Percentiles rank a stretch among this genome's conserved stretches.
These are phyloP conservation scores for Begonia fuchsioides DNA, from an alignment of 306 rosid genomes.

Conservation along the genomic window DNA sequence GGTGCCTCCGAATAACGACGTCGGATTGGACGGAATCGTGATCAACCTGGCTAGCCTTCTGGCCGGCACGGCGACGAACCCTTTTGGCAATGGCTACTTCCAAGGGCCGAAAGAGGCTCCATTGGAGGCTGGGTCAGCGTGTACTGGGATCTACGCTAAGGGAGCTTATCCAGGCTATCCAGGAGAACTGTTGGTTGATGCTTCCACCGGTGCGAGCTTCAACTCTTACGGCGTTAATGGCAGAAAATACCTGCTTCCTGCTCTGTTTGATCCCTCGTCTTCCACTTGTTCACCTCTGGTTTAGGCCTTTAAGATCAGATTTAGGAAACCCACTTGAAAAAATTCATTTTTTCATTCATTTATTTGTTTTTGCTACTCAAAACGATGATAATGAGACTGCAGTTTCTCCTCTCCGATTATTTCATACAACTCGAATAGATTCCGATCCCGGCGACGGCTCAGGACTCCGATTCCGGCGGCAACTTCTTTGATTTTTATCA, in stretches of 20 bases:
- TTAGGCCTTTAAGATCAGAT: neutral
- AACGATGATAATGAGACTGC: too few relatives aligned
- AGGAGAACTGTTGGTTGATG: constrained; percentile 37
- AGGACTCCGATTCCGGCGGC: too few relatives aligned
- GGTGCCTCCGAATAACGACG: constrained; percentile 53
- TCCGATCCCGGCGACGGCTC: too few relatives aligned
- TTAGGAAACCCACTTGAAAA: too few relatives aligned
- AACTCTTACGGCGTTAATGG: constrained; percentile 42
- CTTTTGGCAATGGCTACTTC: constrained; percentile 51
- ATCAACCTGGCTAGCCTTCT: constrained; percentile 53
- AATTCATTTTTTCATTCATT: neutral
- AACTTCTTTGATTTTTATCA: too few relatives aligned
- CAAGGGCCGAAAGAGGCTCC: constrained; percentile 70
- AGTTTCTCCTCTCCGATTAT: too few relatives aligned
- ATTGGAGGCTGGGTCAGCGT: constrained; percentile 56
- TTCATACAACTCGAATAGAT: too few relatives aligned
- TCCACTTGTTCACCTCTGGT: constrained; percentile 43
- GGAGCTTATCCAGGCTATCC: constrained; percentile 72
- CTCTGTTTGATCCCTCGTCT: constrained; percentile 42
- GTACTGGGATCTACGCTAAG: constrained; percentile 44
- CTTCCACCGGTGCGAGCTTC: constrained; percentile 47
- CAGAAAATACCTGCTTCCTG: constrained; percentile 46
- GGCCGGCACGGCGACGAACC: constrained; percentile 52
- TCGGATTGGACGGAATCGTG: constrained; percentile 56
- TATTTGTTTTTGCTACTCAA: neutral